Base-by-base conservation (phyloP, 257 asterid species). In the Scutellaria baicalensis region DNA sequence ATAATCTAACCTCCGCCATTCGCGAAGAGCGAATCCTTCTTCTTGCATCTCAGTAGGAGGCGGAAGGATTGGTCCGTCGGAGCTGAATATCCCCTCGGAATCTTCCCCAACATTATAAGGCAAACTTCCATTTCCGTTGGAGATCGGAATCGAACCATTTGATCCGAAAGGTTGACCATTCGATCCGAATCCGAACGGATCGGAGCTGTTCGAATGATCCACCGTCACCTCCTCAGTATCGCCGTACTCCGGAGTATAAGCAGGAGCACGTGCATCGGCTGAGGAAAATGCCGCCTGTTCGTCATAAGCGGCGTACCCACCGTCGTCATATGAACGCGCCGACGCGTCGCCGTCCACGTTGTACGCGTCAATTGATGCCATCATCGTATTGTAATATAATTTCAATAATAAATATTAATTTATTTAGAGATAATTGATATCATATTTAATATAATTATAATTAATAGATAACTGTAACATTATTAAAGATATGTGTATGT, bases 41-140 rank as follows among this genome's bases (percentile, higher is more conserved):
- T 92, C 98, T 13, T 78, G 94, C 95, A 90, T 85, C 73, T 88
- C 92, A 75, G 45, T 71, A 20, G 95, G 95, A 69, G 97, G 95
- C 48, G 91, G 97, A 44, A 92, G 97, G 44, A 88, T 70, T 57
- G 97, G 88, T 6, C 97, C 97, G 59, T 86, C 97, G 23, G 95
- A 87, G 78, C 88, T 85, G 80, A 89, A 92, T 21, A 92, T 40
- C 18, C 87, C 96, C 58, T 89, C 94, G 36, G 87, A 63, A 78
- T 82, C 95, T 1, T 77, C 85, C 75, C 79, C 88, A 31, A 73
- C 14, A 70, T 78, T 74, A 39, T 76, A 90, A 39, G 90, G 70
- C 52, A 76, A 56, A 51, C 77, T 80, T 23, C 88, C 96, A 68
- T 85, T 81, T 44, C 96, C 97, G 69, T 86, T 91, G 39, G 89